Conservation (phyloP, 2,329 filamentous ascomycete genomes). For the Phaeosphaeriaceae sp. region DNA sequence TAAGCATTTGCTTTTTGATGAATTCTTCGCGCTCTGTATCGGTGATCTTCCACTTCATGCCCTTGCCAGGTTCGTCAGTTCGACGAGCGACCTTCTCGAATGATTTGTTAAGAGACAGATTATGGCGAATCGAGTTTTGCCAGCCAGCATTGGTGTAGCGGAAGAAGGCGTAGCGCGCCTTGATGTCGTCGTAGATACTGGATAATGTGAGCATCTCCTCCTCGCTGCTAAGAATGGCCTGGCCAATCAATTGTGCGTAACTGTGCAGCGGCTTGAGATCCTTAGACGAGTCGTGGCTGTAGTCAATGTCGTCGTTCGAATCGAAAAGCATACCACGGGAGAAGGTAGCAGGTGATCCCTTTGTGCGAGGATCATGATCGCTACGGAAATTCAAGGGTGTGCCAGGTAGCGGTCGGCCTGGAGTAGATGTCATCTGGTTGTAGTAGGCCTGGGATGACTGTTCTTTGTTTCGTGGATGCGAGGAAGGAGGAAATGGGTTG, state of each 20-base stretch:
- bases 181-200: constrained; percentile 94
- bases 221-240: constrained; percentile 85
- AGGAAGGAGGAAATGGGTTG: constrained; percentile 47
- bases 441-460: constrained; percentile 38
- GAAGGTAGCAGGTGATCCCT: constrained; percentile 56
- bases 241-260: constrained; percentile 95
- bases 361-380: constrained; percentile 43
- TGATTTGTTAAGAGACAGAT: constrained; percentile 90
- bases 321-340: constrained; percentile 60
- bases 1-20: constrained; percentile 68
- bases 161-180: constrained; percentile 90
- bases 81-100: constrained; percentile 93
- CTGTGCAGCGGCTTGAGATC: constrained; percentile 96
- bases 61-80: constrained; percentile 95
- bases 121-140: constrained; percentile 99
- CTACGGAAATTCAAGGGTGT: constrained; percentile 47
- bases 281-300: constrained; percentile 81
- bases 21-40: constrained; percentile 86
- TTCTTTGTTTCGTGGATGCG: constrained; percentile 40
- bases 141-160: constrained; percentile 84
- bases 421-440: constrained; percentile 45
- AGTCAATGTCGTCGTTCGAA: constrained; percentile 68
- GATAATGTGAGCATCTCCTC: constrained; percentile 90
- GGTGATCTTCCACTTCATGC: constrained; percentile 98
- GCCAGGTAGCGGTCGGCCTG: constrained; percentile 39